Evolutionary conservation across 2,329 filamentous ascomycete genomes (phyloP).

Genomic region (Colletotrichum aenigma): DNA sequence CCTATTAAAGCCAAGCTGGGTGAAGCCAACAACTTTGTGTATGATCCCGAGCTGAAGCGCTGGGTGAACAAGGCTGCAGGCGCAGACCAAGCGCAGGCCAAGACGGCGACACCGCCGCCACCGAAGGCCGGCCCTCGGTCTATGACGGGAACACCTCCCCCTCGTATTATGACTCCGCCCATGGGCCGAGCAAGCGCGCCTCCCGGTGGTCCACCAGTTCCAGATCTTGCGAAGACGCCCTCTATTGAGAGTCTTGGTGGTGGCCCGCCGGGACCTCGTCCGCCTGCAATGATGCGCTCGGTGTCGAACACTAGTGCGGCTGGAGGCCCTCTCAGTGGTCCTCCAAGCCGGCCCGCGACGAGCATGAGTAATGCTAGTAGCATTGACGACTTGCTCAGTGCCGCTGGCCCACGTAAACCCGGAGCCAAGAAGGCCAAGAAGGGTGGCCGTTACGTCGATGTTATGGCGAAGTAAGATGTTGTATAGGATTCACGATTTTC

Average conservation of each 20-base stretch:
- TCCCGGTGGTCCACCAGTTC: conserved; percentile 18
- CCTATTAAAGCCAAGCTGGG: conserved; percentile 93
- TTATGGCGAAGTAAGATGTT: conserved; percentile 74
- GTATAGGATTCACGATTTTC: not conserved
- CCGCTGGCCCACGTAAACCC: conserved; percentile 71
- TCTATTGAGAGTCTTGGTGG: conserved; percentile 39
- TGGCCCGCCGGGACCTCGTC: conserved; percentile 22
- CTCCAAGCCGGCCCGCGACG: conserved; percentile 74
- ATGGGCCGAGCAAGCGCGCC: conserved; percentile 29
- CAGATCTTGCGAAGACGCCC: conserved; percentile 29
- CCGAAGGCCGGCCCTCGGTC: conserved; percentile 67
- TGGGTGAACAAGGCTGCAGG: conserved; percentile 97
- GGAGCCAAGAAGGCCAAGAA: conserved; percentile 76
- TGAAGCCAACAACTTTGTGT: conserved; percentile 91
- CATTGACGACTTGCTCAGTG: conserved; percentile 89
- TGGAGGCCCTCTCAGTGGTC: conserved; percentile 47
- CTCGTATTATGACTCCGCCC: conserved; percentile 35
- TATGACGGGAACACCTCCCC: conserved; percentile 54
- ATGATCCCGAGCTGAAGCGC: conserved; percentile 93
- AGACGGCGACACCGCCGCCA: conserved; percentile 77
- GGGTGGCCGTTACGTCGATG: conserved; percentile 89
- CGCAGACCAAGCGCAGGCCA: conserved; percentile 62
- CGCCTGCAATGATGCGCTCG: conserved; percentile 46
- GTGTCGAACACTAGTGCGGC: conserved; percentile 49
- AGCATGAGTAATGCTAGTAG: conserved; percentile 91